Conservation (phyloP, 768 basidiomycete genomes). For the Pisolithus tinctorius region DNA sequence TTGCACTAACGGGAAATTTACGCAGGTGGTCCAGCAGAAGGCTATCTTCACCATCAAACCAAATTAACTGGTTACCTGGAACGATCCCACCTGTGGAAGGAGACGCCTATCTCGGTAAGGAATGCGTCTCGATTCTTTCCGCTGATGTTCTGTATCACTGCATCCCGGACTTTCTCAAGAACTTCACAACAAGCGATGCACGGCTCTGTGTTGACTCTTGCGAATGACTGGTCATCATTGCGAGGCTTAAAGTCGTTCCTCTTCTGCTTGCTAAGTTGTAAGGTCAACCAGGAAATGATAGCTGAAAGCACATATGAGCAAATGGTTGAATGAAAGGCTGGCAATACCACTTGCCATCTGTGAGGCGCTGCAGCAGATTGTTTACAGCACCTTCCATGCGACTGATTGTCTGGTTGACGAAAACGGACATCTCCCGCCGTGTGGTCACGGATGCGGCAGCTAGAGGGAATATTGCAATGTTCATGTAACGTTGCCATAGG, state of each 20-base stretch:
- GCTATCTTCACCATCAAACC: slow-evolving; percentile 33
- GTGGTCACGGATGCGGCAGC: slow-evolving; percentile 80
- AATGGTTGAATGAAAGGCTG: background rate
- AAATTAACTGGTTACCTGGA: background rate
- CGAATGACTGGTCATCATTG: slow-evolving; percentile 93
- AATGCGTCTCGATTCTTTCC: slow-evolving; percentile 93
- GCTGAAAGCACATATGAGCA: slow-evolving; percentile 32
- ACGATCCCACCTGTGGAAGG: slow-evolving; percentile 76
- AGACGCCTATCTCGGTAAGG: slow-evolving; percentile 87
- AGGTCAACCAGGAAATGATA: slow-evolving; percentile 65
- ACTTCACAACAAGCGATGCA: slow-evolving; percentile 81
- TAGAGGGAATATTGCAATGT: slow-evolving; percentile 83
- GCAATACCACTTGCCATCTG: slow-evolving; percentile 56
- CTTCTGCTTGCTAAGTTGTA: slow-evolving; percentile 86
- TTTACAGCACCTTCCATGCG: slow-evolving; percentile 83
- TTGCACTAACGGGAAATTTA: slow-evolving; percentile 94
- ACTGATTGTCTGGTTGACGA: slow-evolving; percentile 83
- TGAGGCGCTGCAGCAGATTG: slow-evolving; percentile 67
- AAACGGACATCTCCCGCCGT: slow-evolving; percentile 87
- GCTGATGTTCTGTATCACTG: slow-evolving; percentile 66
- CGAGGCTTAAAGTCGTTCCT: slow-evolving; percentile 94
- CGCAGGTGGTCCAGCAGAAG: slow-evolving; percentile 89
- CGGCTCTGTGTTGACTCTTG: slow-evolving; percentile 90
- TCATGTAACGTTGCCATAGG: slow-evolving; percentile 95
- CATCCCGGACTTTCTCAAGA: slow-evolving; percentile 75